Conservation (phyloP, 163 green algal genomes). For the Chloroidium sp. region DNA sequence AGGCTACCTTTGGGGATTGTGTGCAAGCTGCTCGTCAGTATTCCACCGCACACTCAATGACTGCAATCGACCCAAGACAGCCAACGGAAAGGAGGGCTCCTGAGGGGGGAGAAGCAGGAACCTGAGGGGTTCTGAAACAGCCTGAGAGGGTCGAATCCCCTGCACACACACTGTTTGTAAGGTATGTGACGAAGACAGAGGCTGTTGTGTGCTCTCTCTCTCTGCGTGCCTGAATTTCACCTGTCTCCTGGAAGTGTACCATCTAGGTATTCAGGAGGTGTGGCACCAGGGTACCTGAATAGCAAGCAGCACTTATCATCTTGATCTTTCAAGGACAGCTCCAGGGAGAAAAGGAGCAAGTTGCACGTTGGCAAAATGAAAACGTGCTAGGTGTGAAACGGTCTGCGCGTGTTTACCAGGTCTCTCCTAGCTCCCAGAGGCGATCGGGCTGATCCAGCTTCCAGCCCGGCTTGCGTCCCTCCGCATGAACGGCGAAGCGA, state of each 20-base stretch:
- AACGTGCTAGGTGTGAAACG: too few species aligned
- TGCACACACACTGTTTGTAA: not conserved
- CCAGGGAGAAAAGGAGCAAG: too few species aligned
- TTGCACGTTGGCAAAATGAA: too few species aligned
- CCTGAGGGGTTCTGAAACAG: slow-evolving; percentile 6
- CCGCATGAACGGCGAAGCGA: too few species aligned
- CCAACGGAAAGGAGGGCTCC: too few species aligned
- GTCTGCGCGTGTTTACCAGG: not conserved
- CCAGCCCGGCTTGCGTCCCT: not conserved
- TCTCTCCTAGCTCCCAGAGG: not conserved
- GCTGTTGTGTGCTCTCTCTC: too few species aligned
- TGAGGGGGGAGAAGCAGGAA: too few species aligned
- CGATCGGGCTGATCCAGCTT: not conserved
- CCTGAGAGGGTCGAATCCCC: slow-evolving; percentile 9
- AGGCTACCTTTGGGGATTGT: too few species aligned
- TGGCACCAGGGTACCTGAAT: slow-evolving; percentile 9
- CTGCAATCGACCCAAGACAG: too few species aligned
- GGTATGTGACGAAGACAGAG: not conserved
- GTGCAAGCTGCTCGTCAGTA: too few species aligned
- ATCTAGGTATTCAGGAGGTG: slow-evolving; percentile 6
- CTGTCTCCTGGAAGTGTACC: slow-evolving; percentile 2
- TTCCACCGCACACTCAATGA: too few species aligned
- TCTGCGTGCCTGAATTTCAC: not conserved
- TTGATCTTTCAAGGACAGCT: not conserved
- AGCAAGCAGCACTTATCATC: not conserved